These are phyloP conservation scores for Lactarius tabidus DNA, from an alignment of 768 basidiomycete species.

Conservation along the genomic window DNA sequence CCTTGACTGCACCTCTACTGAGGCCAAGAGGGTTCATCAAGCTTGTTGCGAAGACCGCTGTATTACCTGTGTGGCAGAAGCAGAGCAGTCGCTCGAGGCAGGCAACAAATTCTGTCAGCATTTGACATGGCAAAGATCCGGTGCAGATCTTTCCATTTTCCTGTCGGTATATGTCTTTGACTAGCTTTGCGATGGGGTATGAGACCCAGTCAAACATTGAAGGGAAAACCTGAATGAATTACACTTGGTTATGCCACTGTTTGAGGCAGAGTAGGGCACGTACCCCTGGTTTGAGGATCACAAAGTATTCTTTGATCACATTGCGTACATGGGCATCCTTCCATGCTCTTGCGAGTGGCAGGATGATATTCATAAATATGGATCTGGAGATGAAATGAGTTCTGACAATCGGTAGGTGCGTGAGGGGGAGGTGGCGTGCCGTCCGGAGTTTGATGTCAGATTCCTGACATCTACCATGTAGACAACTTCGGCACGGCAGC, in stretches of 20 bases:
- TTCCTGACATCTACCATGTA: no score
- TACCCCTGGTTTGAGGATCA: no score
- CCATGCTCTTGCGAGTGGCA: no score
- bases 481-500: neutral
- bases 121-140: neutral
- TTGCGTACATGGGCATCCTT: no score
- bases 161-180: neutral
- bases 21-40: neutral
- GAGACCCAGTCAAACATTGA: neutral
- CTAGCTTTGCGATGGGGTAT: neutral
- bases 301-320: no score
- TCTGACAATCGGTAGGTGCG: no score
- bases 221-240: neutral
- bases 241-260: no score
- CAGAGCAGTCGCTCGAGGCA: neutral
- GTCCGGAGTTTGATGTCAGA: no score
- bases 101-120: neutral
- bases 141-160: neutral
- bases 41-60: neutral
- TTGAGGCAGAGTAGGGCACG: no score
- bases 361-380: no score
- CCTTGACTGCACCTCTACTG: neutral
- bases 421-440: no score
- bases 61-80: neutral
- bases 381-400: no score